A percentile compares a stretch with the other conserved stretches of the same genome.
These are phyloP conservation scores for Strobilomyces dryophilus DNA, from an alignment of 768 basidiomycete species.

Conservation along the genomic window DNA sequence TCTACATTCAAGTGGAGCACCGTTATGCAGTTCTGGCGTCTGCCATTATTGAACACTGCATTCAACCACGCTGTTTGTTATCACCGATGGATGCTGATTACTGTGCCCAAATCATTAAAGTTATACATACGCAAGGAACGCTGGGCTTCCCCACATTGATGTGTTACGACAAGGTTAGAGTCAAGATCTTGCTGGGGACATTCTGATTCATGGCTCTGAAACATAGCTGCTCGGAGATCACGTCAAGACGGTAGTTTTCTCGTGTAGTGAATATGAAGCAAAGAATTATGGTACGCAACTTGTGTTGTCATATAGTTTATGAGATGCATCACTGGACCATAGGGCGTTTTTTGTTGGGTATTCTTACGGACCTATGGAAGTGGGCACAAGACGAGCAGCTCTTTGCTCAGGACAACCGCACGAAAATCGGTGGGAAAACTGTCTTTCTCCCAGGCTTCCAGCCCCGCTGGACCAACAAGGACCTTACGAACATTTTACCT, in stretches of 20 bases:
- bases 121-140: conserved; percentile 85
- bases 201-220: conserved; percentile 4
- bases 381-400: conserved; percentile 78
- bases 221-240: conserved; percentile 78
- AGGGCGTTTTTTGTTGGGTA: conserved; percentile 85
- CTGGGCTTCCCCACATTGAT: conserved; percentile 82
- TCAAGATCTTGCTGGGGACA: neutral
- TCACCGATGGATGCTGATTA: conserved; percentile 97
- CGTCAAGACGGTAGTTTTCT: conserved; percentile 80
- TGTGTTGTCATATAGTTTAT: neutral
- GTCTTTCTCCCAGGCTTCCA: conserved; percentile 69
- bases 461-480: conserved; percentile 46
- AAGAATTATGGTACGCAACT: conserved; percentile 75
- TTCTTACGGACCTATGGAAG: conserved; percentile 70
- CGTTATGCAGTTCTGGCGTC: conserved; percentile 47
- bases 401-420: conserved; percentile 69
- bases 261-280: conserved; percentile 95
- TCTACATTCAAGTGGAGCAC: conserved; percentile 25
- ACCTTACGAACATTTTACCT: conserved; percentile 32
- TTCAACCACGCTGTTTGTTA: conserved; percentile 87
- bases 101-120: conserved; percentile 86
- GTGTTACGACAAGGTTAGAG: conserved; percentile 74
- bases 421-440: conserved; percentile 56
- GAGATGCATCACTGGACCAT: conserved; percentile 1
- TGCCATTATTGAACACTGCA: conserved; percentile 82